phyloP scores from a whole-genome alignment of 1,139 yeast genomes.

The Candida neerlandica region DNA sequence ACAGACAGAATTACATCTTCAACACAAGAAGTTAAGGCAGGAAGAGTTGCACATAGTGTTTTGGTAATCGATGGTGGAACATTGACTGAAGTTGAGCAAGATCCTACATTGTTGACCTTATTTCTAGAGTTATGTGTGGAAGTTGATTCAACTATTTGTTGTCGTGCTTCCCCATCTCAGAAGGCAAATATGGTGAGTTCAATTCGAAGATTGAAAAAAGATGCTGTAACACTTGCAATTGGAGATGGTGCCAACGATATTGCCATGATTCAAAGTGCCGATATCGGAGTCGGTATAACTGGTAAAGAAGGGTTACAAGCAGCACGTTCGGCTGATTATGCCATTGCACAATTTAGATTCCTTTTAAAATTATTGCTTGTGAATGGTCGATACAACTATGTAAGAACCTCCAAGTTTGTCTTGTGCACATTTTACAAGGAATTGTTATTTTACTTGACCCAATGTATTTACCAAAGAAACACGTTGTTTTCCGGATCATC shows the following conservation, averaged over 20 bases:
- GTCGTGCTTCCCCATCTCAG: constrained; percentile 97
- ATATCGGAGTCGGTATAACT: constrained; percentile 95
- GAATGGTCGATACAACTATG: constrained; percentile 94
- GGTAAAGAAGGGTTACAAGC: constrained; percentile 98
- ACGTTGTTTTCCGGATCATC: constrained; percentile 93
- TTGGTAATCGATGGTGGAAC: constrained; percentile 93
- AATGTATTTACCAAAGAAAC: constrained; percentile 82
- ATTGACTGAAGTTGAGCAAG: constrained; percentile 68
- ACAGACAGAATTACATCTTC: constrained; percentile 61
- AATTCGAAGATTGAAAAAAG: constrained; percentile 65
- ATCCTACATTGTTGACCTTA: constrained; percentile 67
- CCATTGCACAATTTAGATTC: constrained; percentile 92
- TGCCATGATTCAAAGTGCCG: constrained; percentile 99
- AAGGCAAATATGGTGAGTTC: constrained; percentile 86
- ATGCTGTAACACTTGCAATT: constrained; percentile 85
- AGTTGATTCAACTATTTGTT: constrained; percentile 89
- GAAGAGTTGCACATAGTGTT: constrained; percentile 88
- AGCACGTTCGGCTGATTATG: constrained; percentile 91
- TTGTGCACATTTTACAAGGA: constrained; percentile 95
- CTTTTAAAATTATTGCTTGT: constrained; percentile 80
- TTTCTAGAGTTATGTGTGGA: constrained; percentile 84
- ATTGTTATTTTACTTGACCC: constrained; percentile 83
- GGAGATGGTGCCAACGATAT: constrained; percentile 99
- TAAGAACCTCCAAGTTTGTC: constrained; percentile 88
- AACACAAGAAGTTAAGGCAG: constrained; percentile 60